Evolutionary conservation across 257 asterid species (phyloP).

Genomic region (Plantago major): DNA sequence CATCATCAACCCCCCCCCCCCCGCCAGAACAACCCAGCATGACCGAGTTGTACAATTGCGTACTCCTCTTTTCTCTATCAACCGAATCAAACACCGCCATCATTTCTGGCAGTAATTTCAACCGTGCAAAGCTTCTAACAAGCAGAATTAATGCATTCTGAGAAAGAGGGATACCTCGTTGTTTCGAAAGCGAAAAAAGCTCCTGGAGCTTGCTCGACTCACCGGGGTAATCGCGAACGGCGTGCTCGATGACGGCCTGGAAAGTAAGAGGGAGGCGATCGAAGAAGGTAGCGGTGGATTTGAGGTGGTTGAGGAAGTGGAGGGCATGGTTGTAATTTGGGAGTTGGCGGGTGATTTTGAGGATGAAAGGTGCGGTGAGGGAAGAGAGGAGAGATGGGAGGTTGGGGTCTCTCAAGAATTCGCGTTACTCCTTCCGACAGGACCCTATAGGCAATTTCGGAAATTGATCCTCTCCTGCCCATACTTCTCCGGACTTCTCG

Average conservation of each 20-base stretch:
- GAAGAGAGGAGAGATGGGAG: conserved; percentile 50
- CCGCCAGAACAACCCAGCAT: conserved; percentile 29
- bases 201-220: conserved; percentile 35
- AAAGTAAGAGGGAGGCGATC: conserved; percentile 45
- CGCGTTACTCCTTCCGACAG: too few relatives aligned
- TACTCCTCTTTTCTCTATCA: conserved; percentile 31
- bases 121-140: conserved; percentile 42
- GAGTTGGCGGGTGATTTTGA: conserved; percentile 58
- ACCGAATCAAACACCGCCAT: conserved; percentile 33
- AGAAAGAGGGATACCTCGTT: conserved; percentile 37
- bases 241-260: conserved; percentile 62
- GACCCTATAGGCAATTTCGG: too few relatives aligned
- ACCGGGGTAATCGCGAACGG: conserved; percentile 35
- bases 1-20: conserved; percentile 53
- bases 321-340: conserved; percentile 51
- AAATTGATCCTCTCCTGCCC: too few relatives aligned
- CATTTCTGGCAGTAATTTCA: conserved; percentile 50
- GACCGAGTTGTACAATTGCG: conserved; percentile 42
- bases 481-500: too few relatives aligned
- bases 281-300: conserved; percentile 18
- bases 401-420: too few relatives aligned
- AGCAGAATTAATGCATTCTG: conserved; percentile 51
- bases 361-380: conserved; percentile 43
- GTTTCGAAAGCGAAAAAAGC: conserved; percentile 40
- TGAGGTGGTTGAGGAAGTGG: conserved; percentile 47